Evolutionary conservation across 768 basidiomycete species (phyloP), one percentile per base, ranked within the genome.

Genomic region (Russula earlei): DNA sequence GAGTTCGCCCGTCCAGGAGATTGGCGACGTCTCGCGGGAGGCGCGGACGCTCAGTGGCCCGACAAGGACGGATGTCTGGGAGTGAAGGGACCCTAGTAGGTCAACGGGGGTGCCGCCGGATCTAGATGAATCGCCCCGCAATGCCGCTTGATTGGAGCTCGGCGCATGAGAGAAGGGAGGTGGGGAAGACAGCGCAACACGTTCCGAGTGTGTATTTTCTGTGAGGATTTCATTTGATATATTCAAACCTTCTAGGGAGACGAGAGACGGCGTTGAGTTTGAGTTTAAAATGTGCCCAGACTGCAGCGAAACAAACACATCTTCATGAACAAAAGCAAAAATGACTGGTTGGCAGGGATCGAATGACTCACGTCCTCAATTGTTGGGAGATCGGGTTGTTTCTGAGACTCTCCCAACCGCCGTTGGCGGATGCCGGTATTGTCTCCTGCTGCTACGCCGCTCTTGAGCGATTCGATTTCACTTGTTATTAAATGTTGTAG

Each of bases 391-490:
- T 49, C 22, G 20, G 27, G 44, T 19, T 8, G 17, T 12, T 25
- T 46, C 37, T 41, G 40, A 31, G 53, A 22, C 8, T 46, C 51
- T 15, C 48, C 29, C n/a, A 31, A 24, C 40, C 40, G 54, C 19
- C 62, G 40, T 15, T 14, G 33, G 20, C 55, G 48, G 5, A 61
- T 36, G 20, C 62, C 55, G 20, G 59, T 40, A 15, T 31, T 47
- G 38, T 57, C 37, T 38, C 52, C 38, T n/a, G 50, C 55, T 9
- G 46, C 14, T 44, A 52, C 49, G 37, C 41, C 49, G 19, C 40
- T 49, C 20, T 40, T 38, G 45, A 61, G 45, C 12, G 46, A 53
- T 34, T 57, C 54, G 9, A 46, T 58, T 44, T 62, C 62, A 20
- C 45, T 47, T 41, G 47, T 33, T 19, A 58, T 56, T 29, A 62